Conservation (phyloP, 1,284 basidiomycete species). For the Cryptococcus neoformans region DNA sequence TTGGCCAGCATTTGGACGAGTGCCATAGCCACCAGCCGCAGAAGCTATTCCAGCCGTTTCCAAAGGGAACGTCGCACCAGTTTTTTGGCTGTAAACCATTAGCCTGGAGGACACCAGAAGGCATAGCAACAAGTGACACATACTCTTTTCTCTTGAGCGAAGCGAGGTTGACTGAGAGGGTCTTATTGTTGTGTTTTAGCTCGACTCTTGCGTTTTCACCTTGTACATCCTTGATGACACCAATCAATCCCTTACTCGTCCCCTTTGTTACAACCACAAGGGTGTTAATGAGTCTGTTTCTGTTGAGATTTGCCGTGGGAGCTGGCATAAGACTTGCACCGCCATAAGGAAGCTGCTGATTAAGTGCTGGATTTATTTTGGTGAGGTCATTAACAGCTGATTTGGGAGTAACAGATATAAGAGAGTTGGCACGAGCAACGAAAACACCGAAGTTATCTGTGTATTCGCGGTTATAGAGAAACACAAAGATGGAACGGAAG, state of each 20-base stretch:
- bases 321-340: slow-evolving; percentile 53
- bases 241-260: slow-evolving; percentile 85
- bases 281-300: slow-evolving; percentile 76
- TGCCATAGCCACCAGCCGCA: slow-evolving; percentile 36
- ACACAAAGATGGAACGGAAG: slow-evolving; percentile 91
- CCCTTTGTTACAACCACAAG: slow-evolving; percentile 81
- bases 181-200: slow-evolving; percentile 83
- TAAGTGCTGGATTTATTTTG: slow-evolving; percentile 89
- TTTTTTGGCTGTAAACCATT: slow-evolving; percentile 50
- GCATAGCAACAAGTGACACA: slow-evolving; percentile 43
- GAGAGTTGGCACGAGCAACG: slow-evolving; percentile 67
- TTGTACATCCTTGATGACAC: slow-evolving; percentile 93
- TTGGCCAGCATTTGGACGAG: slow-evolving; percentile 54
- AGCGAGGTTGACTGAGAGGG: slow-evolving; percentile 79
- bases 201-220: slow-evolving; percentile 86
- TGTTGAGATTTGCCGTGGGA: slow-evolving; percentile 65
- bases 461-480: slow-evolving; percentile 89
- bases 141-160: slow-evolving; percentile 75
- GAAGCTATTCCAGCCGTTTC: slow-evolving; percentile 20
- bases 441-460: slow-evolving; percentile 92
- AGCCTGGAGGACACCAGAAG: slow-evolving; percentile 3
- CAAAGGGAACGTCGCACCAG: slow-evolving; percentile 49
- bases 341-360: slow-evolving; percentile 48
- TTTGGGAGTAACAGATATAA: slow-evolving; percentile 82
- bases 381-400: slow-evolving; percentile 68